These are phyloP conservation scores for Malus orientalis DNA, from an alignment of 306 rosid genomes.

Conservation along the genomic window DNA sequence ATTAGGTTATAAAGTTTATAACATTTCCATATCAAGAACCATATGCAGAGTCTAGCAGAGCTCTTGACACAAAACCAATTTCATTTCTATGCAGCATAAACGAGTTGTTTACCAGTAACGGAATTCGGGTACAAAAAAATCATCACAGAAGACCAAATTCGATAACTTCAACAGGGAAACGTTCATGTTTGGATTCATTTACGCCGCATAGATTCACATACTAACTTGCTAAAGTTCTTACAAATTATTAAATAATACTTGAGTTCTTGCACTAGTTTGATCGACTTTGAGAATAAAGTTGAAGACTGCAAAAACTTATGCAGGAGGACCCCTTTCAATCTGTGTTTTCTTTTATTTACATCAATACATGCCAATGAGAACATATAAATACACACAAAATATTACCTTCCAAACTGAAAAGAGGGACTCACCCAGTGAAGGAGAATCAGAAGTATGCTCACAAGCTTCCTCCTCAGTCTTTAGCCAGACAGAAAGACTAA, in stretches of 20 bases:
- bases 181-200: not conserved
- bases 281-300: not conserved
- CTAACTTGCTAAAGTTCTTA: not conserved
- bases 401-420: not conserved
- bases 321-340: not conserved
- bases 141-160: not conserved
- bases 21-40: not conserved
- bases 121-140: not conserved
- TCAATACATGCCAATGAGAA: no score
- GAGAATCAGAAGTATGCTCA: not conserved
- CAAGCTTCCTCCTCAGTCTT: constrained; percentile 18
- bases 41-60: not conserved
- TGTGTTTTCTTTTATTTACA: not conserved
- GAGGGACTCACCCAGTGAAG: constrained; percentile 19
- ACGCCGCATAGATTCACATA: not conserved
- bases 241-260: not conserved
- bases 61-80: not conserved
- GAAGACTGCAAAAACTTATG: not conserved
- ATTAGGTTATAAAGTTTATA: not conserved
- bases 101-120: not conserved
- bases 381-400: not conserved
- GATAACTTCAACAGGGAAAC: not conserved
- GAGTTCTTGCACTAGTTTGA: not conserved
- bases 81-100: not conserved
- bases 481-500: not conserved